phyloP scores from a whole-genome alignment of 257 asterid species.

The Solanum sejunctum region DNA sequence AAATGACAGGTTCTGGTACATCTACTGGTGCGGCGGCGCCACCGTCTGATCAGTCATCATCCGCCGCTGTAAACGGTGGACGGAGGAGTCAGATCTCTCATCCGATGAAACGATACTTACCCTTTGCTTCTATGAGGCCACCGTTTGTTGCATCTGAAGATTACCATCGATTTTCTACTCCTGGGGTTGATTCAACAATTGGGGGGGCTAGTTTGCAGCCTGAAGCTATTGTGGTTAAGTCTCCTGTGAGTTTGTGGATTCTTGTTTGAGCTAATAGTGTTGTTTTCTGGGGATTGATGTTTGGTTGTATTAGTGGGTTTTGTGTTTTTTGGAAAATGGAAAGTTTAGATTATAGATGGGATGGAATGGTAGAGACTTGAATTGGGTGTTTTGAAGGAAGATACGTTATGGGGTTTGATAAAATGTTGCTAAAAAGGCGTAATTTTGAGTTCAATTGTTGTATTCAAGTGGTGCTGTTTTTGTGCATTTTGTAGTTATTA shows the following conservation, averaged over 20 bases:
- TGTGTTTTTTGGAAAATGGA: not conserved
- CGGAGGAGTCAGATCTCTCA: slow-evolving; percentile 19
- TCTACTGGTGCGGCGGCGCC: slow-evolving; percentile 35
- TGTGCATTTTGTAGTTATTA: not conserved
- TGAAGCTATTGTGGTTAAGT: slow-evolving; percentile 51
- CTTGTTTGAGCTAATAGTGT: not conserved
- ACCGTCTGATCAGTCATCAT: slow-evolving; percentile 27
- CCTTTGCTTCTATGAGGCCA: slow-evolving; percentile 74
- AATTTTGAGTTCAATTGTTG: not conserved
- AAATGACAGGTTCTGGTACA: slow-evolving; percentile 42
- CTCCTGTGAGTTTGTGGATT: slow-evolving; percentile 42
- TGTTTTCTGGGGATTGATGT: not conserved
- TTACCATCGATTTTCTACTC: slow-evolving; percentile 57
- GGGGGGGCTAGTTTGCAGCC: slow-evolving; percentile 29
- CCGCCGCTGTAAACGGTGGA: slow-evolving; percentile 33
- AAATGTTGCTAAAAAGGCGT: not conserved
- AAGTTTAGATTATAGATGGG: not conserved
- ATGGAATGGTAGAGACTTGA: not conserved
- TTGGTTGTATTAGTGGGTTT: not conserved
- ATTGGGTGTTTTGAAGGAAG: not conserved
- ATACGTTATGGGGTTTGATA: not conserved
- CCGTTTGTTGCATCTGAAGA: slow-evolving; percentile 56
- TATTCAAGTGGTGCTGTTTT: not conserved
- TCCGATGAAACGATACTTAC: slow-evolving; percentile 60
- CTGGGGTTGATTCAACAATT: slow-evolving; percentile 25